Evolutionary conservation across 2,329 filamentous ascomycete species (phyloP).

Genomic region (Diaporthe sp.): DNA sequence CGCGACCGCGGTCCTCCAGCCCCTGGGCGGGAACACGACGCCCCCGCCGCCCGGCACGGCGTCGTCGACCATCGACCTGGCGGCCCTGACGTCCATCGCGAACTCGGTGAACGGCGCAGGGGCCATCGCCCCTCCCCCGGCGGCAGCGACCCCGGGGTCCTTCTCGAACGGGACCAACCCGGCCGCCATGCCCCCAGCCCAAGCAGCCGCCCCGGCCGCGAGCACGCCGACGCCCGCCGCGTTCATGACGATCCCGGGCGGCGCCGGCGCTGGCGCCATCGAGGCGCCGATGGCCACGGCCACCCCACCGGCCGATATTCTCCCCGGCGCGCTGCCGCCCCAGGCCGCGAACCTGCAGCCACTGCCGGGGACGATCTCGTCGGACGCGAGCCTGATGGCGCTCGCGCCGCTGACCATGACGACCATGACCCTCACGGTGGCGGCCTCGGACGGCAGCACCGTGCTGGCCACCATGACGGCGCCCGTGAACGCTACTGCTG

Average conservation of each 20-base stretch:
- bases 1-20: conserved; percentile 2
- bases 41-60: not conserved
- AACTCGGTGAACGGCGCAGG: conserved; percentile 7
- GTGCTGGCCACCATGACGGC: conserved; percentile 35
- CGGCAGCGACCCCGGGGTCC: not conserved
- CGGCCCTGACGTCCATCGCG: conserved; percentile 7
- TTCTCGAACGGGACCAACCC: not conserved
- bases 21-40: not conserved
- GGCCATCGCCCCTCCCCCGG: not conserved
- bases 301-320: not conserved
- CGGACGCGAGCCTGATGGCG: conserved; percentile 29
- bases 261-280: not conserved
- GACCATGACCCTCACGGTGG: conserved; percentile 29
- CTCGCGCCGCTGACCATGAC: conserved; percentile 32
- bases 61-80: conserved; percentile 21
- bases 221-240: not conserved
- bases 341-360: conserved; percentile 29
- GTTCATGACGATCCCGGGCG: conserved; percentile 30
- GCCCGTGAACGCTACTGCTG: not conserved
- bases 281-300: conserved; percentile 10
- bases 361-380: conserved; percentile 14
- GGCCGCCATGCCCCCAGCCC: not conserved
- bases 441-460: not conserved
- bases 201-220: not conserved
- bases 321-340: not conserved